These are phyloP conservation scores for Colletotrichum liriopes DNA, from an alignment of 2,329 filamentous ascomycete species.

Conservation along the genomic window DNA sequence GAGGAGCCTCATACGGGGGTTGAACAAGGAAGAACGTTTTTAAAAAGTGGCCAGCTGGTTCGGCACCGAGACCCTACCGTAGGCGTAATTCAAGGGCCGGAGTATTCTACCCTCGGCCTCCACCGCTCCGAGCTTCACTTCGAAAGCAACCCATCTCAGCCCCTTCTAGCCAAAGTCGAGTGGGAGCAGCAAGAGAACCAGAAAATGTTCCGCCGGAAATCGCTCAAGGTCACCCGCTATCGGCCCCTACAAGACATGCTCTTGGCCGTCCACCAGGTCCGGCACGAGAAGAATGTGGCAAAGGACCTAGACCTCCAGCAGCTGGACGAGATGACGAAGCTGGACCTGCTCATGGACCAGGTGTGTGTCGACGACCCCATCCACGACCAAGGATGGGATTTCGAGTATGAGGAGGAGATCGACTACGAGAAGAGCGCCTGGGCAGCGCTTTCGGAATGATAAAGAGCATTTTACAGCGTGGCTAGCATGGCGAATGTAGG, in stretches of 20 bases:
- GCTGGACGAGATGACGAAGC: conserved; percentile 45
- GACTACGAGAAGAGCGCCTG: conserved; percentile 9
- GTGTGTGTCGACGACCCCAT: conserved; percentile 48
- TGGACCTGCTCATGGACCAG: conserved; percentile 44
- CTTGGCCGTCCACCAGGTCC: neutral
- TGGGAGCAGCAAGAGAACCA: conserved; percentile 60
- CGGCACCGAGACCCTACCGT: conserved; percentile 63
- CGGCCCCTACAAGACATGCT: conserved; percentile 25
- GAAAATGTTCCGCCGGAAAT: conserved; percentile 43
- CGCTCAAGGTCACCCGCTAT: conserved; percentile 31
- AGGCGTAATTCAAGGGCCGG: conserved; percentile 70
- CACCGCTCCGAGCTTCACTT: conserved; percentile 66
- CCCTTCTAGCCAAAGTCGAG: conserved; percentile 62
- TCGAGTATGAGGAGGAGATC: conserved; percentile 51
- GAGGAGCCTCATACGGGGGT: conserved; percentile 47
- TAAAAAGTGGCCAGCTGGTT: conserved; percentile 59
- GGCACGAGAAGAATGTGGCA: conserved; percentile 49
- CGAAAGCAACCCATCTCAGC: conserved; percentile 58
- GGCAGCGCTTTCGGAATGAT: neutral
- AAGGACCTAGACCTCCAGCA: conserved; percentile 50
- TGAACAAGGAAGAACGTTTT: conserved; percentile 49
- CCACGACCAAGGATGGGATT: conserved; percentile 52
- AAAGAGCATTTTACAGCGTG: neutral
- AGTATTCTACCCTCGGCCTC: conserved; percentile 63
- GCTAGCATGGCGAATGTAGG: neutral